Evolutionary conservation across 345 rosid species (phyloP).

Genomic region (Melaleuca quinquenervia): DNA sequence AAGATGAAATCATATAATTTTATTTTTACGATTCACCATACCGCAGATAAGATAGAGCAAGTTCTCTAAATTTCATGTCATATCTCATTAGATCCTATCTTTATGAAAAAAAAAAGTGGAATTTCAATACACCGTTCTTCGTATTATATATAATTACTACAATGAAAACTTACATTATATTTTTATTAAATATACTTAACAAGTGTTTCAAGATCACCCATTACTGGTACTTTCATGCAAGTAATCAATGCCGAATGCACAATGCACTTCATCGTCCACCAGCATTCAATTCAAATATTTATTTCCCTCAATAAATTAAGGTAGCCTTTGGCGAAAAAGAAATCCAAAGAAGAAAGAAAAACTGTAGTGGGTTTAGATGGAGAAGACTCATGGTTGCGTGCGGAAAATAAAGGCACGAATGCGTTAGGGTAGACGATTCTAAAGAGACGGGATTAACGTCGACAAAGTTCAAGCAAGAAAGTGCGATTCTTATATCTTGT

Average conservation of each 20-base stretch:
- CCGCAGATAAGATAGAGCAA: background rate
- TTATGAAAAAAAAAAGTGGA: background rate
- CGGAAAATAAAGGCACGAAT: background rate
- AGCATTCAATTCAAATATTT: background rate
- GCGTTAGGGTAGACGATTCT: background rate
- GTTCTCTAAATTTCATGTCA: background rate
- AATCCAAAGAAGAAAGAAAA: background rate
- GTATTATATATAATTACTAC: too few relatives aligned
- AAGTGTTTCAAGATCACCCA: background rate
- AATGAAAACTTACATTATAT: too few relatives aligned
- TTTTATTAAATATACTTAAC: background rate
- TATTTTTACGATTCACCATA: rapidly evolving
- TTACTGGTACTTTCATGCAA: background rate
- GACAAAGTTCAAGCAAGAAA: background rate
- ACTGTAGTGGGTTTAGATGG: background rate
- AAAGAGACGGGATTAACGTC: background rate
- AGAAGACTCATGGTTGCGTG: background rate
- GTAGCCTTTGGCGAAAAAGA: background rate
- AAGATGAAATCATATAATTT: rapidly evolving
- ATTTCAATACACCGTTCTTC: too few relatives aligned
- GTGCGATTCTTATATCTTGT: background rate
- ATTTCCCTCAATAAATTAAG: background rate
- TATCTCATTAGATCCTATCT: rapidly evolving
- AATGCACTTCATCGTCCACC: background rate
- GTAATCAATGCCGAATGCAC: background rate